These are phyloP conservation scores for Leccinum disarticulatum DNA, from an alignment of 768 basidiomycete species.

Conservation along the genomic window DNA sequence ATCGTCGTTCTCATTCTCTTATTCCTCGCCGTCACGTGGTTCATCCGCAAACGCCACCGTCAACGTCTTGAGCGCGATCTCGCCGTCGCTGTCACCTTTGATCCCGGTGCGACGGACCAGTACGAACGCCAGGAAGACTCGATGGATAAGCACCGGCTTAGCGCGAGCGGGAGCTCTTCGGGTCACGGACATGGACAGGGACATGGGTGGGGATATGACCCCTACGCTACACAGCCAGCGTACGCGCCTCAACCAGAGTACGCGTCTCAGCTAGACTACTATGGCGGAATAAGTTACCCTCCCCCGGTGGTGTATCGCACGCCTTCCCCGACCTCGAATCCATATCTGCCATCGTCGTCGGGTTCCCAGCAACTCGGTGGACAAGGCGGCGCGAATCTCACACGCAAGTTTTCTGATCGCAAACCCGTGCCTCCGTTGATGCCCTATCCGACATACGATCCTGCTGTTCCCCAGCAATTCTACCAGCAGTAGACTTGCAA, in stretches of 20 bases:
- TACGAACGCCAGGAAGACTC: slow-evolving; percentile 26
- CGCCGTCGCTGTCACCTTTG: slow-evolving; percentile 53
- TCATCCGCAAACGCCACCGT: slow-evolving; percentile 49
- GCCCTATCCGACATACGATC: slow-evolving; percentile 22
- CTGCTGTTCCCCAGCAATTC: slow-evolving; percentile 25
- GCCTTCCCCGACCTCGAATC: slow-evolving; percentile 6
- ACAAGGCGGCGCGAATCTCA: slow-evolving; percentile 32
- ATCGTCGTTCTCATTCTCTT: slow-evolving; percentile 47
- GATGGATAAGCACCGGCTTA: slow-evolving; percentile 20
- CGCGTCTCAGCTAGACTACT: slow-evolving; percentile 20
- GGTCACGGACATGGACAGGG: slow-evolving; percentile 10
- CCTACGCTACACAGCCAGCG: slow-evolving; percentile 15
- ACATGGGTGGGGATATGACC: slow-evolving; percentile 21
- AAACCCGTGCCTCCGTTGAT: slow-evolving; percentile 34
- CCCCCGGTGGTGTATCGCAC: slow-evolving; percentile 1
- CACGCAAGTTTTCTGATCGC: slow-evolving; percentile 35
- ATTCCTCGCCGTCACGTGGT: slow-evolving; percentile 43
- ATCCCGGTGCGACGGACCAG: slow-evolving; percentile 36
- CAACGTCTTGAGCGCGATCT: slow-evolving; percentile 35
- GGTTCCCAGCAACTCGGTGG: slow-evolving; percentile 9
- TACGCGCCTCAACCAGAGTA: slow-evolving; percentile 23
- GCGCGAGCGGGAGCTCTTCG: slow-evolving; percentile 24
- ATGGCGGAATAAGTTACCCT: slow-evolving; percentile 17
- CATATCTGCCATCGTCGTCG: slow-evolving; percentile 16
- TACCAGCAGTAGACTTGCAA: slow-evolving; percentile 6